phyloP scores from a whole-genome alignment of 2,329 filamentous ascomycete genomes.

The Botrytis fragariae region DNA sequence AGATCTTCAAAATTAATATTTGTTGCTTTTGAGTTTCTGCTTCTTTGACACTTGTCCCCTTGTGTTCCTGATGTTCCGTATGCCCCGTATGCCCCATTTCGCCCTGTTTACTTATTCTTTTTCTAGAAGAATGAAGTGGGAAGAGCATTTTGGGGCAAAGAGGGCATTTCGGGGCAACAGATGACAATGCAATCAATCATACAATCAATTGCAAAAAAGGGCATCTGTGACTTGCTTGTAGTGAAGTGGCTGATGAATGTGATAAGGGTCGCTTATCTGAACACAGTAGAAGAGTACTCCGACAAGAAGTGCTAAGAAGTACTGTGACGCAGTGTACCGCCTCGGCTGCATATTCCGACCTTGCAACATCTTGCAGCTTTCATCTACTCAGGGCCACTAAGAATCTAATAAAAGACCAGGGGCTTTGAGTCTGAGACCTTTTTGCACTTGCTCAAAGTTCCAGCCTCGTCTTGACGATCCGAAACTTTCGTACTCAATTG shows the following conservation, averaged over 20 bases:
- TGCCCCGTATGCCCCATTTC: background rate
- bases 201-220: background rate
- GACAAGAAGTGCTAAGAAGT: background rate
- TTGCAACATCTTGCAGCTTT: conserved; percentile 13
- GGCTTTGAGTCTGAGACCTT: conserved; percentile 9
- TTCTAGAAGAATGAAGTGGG: background rate
- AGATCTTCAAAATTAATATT: background rate
- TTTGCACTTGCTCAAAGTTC: conserved; percentile 18
- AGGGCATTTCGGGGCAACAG: background rate
- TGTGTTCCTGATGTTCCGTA: background rate
- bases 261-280: conserved; percentile 20
- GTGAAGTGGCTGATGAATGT: background rate
- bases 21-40: background rate
- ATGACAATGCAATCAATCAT: background rate
- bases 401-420: conserved; percentile 15
- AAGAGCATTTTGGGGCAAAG: background rate
- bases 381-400: conserved; percentile 13
- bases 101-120: background rate
- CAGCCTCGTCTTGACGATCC: conserved; percentile 19
- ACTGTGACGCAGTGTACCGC: conserved; percentile 11
- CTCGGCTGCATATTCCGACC: conserved; percentile 5
- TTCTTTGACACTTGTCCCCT: background rate
- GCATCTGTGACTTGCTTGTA: background rate
- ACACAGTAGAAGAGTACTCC: background rate
- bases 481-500: conserved; percentile 3